Evolutionary conservation across 768 basidiomycete species (phyloP).

Genomic region (Cubamyces sp.): DNA sequence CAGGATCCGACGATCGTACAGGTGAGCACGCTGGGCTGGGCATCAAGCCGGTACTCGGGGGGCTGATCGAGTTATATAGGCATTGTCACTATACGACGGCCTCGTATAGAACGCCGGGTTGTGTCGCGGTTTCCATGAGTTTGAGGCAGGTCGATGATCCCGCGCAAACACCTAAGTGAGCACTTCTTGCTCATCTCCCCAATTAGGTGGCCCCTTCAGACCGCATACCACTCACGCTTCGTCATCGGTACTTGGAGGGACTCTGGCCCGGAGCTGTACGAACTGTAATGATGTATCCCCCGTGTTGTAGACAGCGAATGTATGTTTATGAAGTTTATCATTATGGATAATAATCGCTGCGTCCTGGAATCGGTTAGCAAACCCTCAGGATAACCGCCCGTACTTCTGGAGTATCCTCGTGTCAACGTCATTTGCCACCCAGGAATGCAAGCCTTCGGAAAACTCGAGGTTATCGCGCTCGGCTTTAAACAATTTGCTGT

Average conservation of each 20-base stretch:
- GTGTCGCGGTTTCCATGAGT: conserved; percentile 19
- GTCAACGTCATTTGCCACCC: conserved; percentile 84
- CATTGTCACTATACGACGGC: conserved; percentile 93
- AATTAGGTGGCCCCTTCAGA: conserved; percentile 4
- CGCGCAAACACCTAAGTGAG: neutral
- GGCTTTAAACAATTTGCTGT: conserved; percentile 84
- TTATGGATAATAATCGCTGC: conserved; percentile 19
- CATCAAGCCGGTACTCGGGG: conserved; percentile 15
- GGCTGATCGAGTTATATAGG: conserved; percentile 49
- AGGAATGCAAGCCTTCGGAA: conserved; percentile 82
- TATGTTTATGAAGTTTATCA: conserved; percentile 19
- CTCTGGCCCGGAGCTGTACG: conserved; percentile 19
- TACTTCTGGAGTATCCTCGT: conserved; percentile 77
- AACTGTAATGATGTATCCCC: conserved; percentile 17
- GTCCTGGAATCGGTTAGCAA: neutral
- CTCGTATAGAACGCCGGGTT: conserved; percentile 58
- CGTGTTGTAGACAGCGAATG: conserved; percentile 22
- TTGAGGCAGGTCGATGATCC: conserved; percentile 11
- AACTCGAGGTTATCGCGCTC: conserved; percentile 94
- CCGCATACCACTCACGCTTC: neutral
- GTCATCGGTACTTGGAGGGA: conserved; percentile 19
- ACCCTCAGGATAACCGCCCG: conserved; percentile 40
- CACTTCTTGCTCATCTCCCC: neutral
- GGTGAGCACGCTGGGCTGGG: conserved; percentile 47
- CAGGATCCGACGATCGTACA: conserved; percentile 99